These are phyloP conservation scores for Cryphonectria japonica DNA, from an alignment of 2,329 filamentous ascomycete genomes.

Conservation along the genomic window DNA sequence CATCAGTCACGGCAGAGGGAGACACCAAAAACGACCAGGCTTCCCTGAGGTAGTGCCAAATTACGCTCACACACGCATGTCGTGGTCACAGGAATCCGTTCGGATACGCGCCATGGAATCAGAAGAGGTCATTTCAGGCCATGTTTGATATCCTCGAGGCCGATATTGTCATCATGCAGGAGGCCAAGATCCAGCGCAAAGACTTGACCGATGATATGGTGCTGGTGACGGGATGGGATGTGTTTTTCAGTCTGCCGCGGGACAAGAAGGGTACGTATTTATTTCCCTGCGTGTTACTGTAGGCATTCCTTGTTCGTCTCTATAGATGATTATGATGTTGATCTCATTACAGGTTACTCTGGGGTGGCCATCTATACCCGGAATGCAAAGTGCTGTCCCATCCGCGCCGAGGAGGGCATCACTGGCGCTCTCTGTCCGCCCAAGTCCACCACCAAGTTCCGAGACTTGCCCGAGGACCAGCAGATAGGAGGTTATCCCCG, in stretches of 20 bases:
- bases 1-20: too few species aligned
- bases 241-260: conserved; percentile 90
- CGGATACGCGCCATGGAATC: conserved; percentile 81
- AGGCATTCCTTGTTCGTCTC: not conserved
- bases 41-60: too few species aligned
- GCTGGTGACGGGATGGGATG: conserved; percentile 79
- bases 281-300: not conserved
- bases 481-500: conserved; percentile 90
- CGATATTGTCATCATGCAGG: conserved; percentile 94
- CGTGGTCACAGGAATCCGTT: conserved; percentile 69
- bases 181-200: conserved; percentile 93
- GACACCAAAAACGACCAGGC: too few species aligned
- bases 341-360: conserved; percentile 72
- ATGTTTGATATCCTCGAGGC: conserved; percentile 96
- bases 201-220: conserved; percentile 96
- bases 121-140: conserved; percentile 72
- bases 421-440: conserved; percentile 78
- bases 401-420: conserved; percentile 92
- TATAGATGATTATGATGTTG: not conserved
- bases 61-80: too few species aligned
- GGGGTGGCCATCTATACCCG: conserved; percentile 94
- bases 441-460: conserved; percentile 70
- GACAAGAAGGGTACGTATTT: conserved; percentile 80
- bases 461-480: conserved; percentile 72
- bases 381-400: conserved; percentile 81